phyloP scores from a whole-genome alignment of 2,329 filamentous ascomycete species.

The Byssochlamys sp. region DNA sequence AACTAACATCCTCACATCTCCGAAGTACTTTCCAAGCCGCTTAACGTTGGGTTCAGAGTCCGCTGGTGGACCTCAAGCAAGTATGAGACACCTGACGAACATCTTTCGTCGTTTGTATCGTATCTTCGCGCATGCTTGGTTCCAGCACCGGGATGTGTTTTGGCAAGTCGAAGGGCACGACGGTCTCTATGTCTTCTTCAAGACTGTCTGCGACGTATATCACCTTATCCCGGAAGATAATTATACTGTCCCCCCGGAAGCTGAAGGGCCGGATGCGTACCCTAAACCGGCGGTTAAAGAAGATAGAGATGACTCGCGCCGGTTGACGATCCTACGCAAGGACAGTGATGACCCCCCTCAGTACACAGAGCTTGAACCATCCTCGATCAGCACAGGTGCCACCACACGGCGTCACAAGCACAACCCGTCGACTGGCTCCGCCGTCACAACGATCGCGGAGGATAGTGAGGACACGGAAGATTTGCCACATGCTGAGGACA shows the following conservation, averaged over 20 bases:
- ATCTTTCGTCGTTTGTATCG: conserved; percentile 89
- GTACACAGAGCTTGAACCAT: conserved; percentile 29
- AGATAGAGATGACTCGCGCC: conserved; percentile 19
- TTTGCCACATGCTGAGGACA: not conserved
- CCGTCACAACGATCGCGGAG: conserved; percentile 72
- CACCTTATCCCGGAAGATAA: conserved; percentile 83
- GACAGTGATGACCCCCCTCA: conserved; percentile 14
- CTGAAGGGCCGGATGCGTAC: conserved; percentile 64
- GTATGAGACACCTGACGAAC: conserved; percentile 66
- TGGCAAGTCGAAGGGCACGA: conserved; percentile 85
- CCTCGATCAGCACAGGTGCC: conserved; percentile 47
- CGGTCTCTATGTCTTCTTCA: conserved; percentile 94
- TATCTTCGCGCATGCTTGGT: conserved; percentile 98
- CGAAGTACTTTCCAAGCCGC: conserved; percentile 88
- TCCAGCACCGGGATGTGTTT: conserved; percentile 88
- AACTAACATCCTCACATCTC: conserved; percentile 83
- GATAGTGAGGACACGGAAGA: conserved; percentile 44
- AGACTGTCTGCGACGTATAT: conserved; percentile 89
- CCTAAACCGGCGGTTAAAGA: conserved; percentile 10
- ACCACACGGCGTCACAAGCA: conserved; percentile 78
- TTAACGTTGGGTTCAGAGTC: conserved; percentile 49
- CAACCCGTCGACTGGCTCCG: conserved; percentile 67
- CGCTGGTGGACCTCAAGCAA: conserved; percentile 34
- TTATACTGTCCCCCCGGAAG: conserved; percentile 88
- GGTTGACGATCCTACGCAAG: conserved; percentile 29